A percentile compares a stretch with the other conserved stretches of the same genome.
These are phyloP conservation scores for Solanum corneliomulleri DNA, from an alignment of 257 asterid species.

Conservation along the genomic window DNA sequence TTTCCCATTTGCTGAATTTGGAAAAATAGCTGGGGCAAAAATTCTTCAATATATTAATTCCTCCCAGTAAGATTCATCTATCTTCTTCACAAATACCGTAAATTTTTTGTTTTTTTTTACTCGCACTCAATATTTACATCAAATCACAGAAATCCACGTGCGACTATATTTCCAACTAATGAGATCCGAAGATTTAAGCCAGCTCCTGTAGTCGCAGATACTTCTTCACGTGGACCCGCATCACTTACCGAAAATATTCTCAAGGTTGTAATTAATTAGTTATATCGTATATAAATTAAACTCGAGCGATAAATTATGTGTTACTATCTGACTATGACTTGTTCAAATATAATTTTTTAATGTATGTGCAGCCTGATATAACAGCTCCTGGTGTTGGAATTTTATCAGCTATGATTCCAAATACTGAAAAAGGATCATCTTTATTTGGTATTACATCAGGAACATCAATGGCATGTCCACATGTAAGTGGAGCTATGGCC, in stretches of 20 bases:
- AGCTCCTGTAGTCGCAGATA: constrained; percentile 59
- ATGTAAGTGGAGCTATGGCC: constrained; percentile 61
- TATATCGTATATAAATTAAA: neutral
- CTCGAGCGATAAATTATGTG: neutral
- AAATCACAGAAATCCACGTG: constrained; percentile 40
- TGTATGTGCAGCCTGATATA: constrained; percentile 49
- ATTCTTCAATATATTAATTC: constrained; percentile 56
- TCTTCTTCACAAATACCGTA: neutral
- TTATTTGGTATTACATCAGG: constrained; percentile 45
- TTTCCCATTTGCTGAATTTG: constrained; percentile 51
- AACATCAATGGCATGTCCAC: constrained; percentile 91
- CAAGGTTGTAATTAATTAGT: constrained; percentile 28
- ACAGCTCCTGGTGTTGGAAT: constrained; percentile 75
- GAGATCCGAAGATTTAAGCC: constrained; percentile 30
- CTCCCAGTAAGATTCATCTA: constrained; percentile 24
- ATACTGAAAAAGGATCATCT: constrained; percentile 26
- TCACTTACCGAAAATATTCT: constrained; percentile 48
- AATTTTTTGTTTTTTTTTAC: neutral
- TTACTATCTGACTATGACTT: neutral
- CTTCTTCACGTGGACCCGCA: constrained; percentile 74
- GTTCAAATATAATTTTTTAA: neutral
- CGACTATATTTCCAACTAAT: constrained; percentile 40
- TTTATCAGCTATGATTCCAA: constrained; percentile 41
- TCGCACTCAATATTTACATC: neutral
- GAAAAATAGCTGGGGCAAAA: constrained; percentile 17